phyloP scores from a whole-genome alignment of 2,329 filamentous ascomycete genomes.

The Calonectria pseudoturangicola region DNA sequence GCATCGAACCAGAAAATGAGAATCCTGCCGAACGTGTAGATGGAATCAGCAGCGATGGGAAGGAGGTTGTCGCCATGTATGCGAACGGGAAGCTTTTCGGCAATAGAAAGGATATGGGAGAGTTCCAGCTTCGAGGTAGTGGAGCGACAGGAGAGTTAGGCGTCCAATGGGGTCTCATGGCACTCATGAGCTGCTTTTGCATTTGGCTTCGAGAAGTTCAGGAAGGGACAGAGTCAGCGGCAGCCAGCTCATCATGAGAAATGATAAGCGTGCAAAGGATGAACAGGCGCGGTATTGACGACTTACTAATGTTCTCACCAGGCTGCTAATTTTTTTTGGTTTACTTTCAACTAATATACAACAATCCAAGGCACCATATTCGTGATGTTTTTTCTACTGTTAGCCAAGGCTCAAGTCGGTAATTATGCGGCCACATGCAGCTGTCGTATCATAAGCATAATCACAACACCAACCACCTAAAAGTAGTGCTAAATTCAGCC shows the following conservation, averaged over 20 bases:
- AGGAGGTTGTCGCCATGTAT: constrained; percentile 48
- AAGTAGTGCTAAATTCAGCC: not conserved
- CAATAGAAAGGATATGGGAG: constrained; percentile 41
- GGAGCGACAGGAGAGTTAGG: constrained; percentile 46
- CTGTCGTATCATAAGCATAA: not conserved
- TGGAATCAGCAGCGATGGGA: constrained; percentile 44
- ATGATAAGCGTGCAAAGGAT: not conserved
- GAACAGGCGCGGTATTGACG: not conserved
- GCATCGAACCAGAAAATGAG: constrained; percentile 6
- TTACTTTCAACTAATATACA: not conserved
- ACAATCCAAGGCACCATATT: not conserved
- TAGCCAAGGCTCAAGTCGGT: not conserved
- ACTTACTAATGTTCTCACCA: not conserved
- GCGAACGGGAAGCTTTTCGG: constrained; percentile 32
- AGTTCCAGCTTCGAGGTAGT: constrained; percentile 46
- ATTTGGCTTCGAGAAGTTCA: constrained; percentile 39
- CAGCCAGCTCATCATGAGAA: not conserved
- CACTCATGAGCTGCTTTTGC: constrained; percentile 45
- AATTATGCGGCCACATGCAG: not conserved
- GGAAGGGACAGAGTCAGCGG: constrained; percentile 20
- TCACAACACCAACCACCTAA: not conserved
- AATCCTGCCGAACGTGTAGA: constrained; percentile 20
- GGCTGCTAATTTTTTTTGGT: not conserved
- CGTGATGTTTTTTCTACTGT: not conserved
- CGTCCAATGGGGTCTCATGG: constrained; percentile 45